phyloP scores from a whole-genome alignment of 768 basidiomycete species.

The Antrodiella citrinella region DNA sequence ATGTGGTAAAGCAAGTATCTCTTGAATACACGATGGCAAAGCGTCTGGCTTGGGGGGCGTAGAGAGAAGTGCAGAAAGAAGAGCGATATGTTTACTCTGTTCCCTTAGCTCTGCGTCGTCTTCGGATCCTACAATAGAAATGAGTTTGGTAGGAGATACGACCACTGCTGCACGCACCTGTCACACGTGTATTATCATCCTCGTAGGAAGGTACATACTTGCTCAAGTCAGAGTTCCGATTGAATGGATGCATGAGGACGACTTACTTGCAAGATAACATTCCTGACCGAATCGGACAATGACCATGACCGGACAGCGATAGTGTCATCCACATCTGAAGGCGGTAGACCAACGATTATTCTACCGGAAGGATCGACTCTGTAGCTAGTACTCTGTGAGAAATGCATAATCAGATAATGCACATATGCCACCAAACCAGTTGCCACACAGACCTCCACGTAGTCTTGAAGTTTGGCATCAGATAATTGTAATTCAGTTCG shows the following conservation, averaged over 20 bases:
- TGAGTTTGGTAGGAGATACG: too few relatives aligned
- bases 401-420: neutral
- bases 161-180: too few relatives aligned
- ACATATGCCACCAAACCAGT: neutral
- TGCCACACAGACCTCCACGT: slow-evolving; percentile 30
- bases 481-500: slow-evolving; percentile 33
- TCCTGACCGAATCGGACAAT: neutral
- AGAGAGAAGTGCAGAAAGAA: too few relatives aligned
- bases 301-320: neutral
- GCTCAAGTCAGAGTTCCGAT: too few relatives aligned
- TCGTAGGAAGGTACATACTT: too few relatives aligned
- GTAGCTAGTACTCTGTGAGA: neutral
- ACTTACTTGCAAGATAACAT: neutral
- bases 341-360: neutral
- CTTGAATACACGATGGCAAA: too few relatives aligned
- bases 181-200: too few relatives aligned
- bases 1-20: too few relatives aligned
- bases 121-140: too few relatives aligned
- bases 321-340: neutral
- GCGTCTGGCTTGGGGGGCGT: too few relatives aligned
- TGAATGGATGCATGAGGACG: neutral
- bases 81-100: too few relatives aligned
- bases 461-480: slow-evolving; percentile 35
- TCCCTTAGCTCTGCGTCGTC: too few relatives aligned
- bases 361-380: neutral